phyloP scores from a whole-genome alignment of 208 protist genomes.

The Blastocrithidia nonstop region DNA sequence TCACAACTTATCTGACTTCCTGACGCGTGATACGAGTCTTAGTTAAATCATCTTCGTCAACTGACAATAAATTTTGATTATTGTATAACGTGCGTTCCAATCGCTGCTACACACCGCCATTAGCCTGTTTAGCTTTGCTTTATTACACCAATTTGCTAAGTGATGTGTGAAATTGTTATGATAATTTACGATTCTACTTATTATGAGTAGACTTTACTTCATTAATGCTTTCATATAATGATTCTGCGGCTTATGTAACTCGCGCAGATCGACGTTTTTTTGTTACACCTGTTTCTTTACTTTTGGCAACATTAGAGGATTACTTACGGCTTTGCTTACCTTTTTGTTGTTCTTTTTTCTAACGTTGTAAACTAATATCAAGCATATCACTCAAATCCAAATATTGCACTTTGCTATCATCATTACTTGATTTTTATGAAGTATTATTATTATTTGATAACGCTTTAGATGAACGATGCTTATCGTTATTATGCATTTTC shows the following conservation, averaged over 20 bases:
- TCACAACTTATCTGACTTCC: slow-evolving; percentile 47
- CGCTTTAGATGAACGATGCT: too few relatives aligned
- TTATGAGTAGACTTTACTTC: too few relatives aligned
- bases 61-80: slow-evolving; percentile 52
- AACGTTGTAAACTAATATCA: slow-evolving; percentile 17
- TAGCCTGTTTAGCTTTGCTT: too few relatives aligned
- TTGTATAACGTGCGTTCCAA: slow-evolving; percentile 35
- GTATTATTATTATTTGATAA: too few relatives aligned
- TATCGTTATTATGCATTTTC: too few relatives aligned
- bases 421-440: too few relatives aligned
- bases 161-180: too few relatives aligned
- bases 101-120: slow-evolving; percentile 13
- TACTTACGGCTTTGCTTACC: slow-evolving; percentile 21
- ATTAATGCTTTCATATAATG: slow-evolving; percentile 57
- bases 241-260: slow-evolving; percentile 39
- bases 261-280: slow-evolving; percentile 23
- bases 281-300: slow-evolving; percentile 12
- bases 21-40: slow-evolving; percentile 40
- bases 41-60: slow-evolving; percentile 53
- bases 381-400: slow-evolving; percentile 80
- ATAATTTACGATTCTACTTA: too few relatives aligned
- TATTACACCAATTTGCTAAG: too few relatives aligned
- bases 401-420: slow-evolving; percentile 56
- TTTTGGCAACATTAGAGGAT: slow-evolving; percentile 12
- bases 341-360: slow-evolving; percentile 36